Evolutionary conservation across 176 grass and related monocot genomes (phyloP), one percentile per base, ranked within the genome.

Genomic region (Urochloa ruziziensis): DNA sequence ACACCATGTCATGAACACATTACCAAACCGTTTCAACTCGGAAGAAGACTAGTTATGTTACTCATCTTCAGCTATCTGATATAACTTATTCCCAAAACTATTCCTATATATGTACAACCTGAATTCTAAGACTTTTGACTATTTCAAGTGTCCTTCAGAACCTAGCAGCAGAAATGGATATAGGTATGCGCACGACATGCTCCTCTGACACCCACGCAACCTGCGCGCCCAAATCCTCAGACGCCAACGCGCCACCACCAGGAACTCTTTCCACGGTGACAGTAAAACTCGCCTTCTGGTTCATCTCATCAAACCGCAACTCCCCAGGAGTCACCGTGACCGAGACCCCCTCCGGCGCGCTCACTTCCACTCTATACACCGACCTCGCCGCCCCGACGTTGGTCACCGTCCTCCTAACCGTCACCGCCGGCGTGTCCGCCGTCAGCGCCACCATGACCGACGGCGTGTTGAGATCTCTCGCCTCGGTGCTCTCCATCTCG

Each of bases 401-500:
- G 5, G 90, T 92, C 83, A 94, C 86, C 0, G 85, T 83, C 49
- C 92, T 85, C 25, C 19, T 84, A 67, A 83, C 86, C 70, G 36
- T 85, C 76, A 81, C 12, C 52, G 46, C 18, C 24, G 51, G 81
- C 51, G 36, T 48, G 19, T 19, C 13, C 52, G 17, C 65, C 9
- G 86, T 67, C 70, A 85, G 12, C 33, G 80, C 70, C 7, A 59
- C 76, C 76, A 64, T 54, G 51, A 94, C 83, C 25, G 92, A 88
- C 0, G 94, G 88, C 14, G 86, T 85, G 57, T 97, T 94, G 62
- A 97, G 88, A 46, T 97, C 77, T 34, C 84, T 88, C 60, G 59
- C 76, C 60, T 30, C 60, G 28, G 60, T 88, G 82, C 0, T 63
- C 24, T 83, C 88, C 61, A 79, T 6, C 25, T 13, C 10, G 36